These are phyloP conservation scores for Mycena venus DNA, from an alignment of 768 basidiomycete species.

Conservation along the genomic window DNA sequence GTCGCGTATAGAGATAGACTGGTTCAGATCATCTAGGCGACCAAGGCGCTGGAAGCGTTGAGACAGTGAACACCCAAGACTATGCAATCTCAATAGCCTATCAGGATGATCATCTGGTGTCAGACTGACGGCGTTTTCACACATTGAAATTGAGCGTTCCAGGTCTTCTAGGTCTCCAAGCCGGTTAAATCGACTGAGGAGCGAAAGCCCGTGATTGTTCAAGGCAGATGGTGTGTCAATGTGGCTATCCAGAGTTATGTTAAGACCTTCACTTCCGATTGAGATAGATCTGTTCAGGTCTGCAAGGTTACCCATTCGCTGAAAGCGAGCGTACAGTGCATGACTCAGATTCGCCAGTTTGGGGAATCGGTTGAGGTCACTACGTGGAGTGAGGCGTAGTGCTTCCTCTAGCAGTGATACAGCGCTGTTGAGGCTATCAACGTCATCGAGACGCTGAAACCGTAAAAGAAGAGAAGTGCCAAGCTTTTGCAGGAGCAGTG, in stretches of 20 bases:
- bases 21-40: not conserved
- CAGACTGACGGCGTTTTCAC: not conserved
- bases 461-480: not conserved
- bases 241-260: not conserved
- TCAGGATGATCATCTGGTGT: not conserved
- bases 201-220: not conserved
- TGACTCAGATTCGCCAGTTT: not conserved
- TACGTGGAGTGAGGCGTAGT: not conserved
- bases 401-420: not conserved
- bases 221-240: not conserved
- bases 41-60: not conserved
- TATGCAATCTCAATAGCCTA: not conserved
- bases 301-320: not conserved
- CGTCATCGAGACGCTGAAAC: not conserved
- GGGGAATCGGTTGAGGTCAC: not conserved
- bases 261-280: not conserved
- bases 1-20: no score
- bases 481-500: not conserved
- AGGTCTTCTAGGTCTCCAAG: not conserved
- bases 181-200: not conserved
- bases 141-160: not conserved
- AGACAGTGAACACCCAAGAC: not conserved
- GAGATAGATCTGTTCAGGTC: not conserved
- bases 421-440: not conserved
- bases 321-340: not conserved